phyloP scores from a whole-genome alignment of 176 grass and related monocot species.

The Urochloa ruziziensis region DNA sequence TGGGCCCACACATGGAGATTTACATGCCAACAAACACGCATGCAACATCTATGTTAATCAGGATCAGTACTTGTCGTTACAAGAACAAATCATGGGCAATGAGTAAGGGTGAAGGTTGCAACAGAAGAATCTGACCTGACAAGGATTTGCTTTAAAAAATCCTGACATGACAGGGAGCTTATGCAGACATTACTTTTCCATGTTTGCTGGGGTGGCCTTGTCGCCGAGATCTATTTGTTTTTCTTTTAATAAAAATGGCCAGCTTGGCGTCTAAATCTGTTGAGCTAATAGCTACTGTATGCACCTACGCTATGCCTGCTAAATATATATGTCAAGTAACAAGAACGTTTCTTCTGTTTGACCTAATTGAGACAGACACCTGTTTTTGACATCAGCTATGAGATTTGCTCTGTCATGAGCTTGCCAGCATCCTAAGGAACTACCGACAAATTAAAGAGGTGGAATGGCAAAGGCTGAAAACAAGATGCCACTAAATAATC shows the following conservation, averaged over 20 bases:
- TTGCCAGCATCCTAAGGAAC: constrained; percentile 14
- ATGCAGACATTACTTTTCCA: neutral
- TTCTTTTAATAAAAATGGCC: neutral
- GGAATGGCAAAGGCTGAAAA: neutral
- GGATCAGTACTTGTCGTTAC: neutral
- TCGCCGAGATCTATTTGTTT: constrained; percentile 18
- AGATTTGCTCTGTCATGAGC: neutral
- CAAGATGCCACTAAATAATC: neutral
- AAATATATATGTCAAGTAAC: neutral
- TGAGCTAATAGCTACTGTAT: neutral
- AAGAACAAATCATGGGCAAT: neutral
- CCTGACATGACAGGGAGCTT: constrained; percentile 9
- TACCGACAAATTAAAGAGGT: neutral
- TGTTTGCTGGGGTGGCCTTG: constrained; percentile 18
- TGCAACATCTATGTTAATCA: neutral
- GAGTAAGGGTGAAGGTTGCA: constrained; percentile 31
- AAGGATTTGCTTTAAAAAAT: neutral
- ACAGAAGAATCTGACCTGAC: constrained; percentile 17
- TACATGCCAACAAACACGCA: constrained; percentile 23
- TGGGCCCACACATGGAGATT: constrained; percentile 10
- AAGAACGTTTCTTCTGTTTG: neutral
- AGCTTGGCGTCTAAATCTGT: neutral
- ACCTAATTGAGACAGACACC: neutral
- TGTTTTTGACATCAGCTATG: neutral
- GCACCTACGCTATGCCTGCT: neutral